Percentiles rank a stretch among this genome's conserved stretches.
phyloP scores from a whole-genome alignment of 2,329 filamentous ascomycete genomes.

The Blastomyces parvus region DNA sequence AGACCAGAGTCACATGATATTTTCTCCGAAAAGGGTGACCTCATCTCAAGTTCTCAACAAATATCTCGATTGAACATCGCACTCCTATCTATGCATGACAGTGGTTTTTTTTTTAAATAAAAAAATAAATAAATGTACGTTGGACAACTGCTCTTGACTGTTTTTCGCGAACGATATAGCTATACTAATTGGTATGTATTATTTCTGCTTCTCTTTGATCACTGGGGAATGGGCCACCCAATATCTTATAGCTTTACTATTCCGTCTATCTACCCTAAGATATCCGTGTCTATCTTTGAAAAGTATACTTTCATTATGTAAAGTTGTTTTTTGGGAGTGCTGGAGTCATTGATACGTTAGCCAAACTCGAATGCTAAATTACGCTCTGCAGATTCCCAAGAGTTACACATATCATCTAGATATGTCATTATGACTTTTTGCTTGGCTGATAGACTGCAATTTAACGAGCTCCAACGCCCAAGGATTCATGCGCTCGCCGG shows the following conservation, averaged over 20 bases:
- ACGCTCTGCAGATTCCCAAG: background rate
- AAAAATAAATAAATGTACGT: background rate
- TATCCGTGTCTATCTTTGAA: background rate
- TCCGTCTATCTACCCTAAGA: background rate
- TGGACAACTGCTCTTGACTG: background rate
- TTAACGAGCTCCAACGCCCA: background rate
- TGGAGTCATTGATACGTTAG: background rate
- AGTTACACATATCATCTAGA: background rate
- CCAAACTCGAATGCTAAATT: background rate
- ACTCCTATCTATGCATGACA: no score
- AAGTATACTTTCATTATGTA: background rate
- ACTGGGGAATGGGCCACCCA: background rate
- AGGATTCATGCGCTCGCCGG: slow-evolving; percentile 18
- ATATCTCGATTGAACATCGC: no score
- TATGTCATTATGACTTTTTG: background rate
- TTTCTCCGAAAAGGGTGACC: no score
- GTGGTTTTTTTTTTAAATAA: no score
- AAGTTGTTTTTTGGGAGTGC: no score
- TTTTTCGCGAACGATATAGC: background rate
- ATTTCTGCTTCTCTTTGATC: background rate
- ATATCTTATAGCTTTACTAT: background rate
- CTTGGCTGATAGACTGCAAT: background rate
- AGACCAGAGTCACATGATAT: no score
- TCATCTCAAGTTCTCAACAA: no score
- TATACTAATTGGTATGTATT: background rate